Conservation (phyloP, 2,329 filamentous ascomycete species). For the Phaeophleospora eucalypticola region DNA sequence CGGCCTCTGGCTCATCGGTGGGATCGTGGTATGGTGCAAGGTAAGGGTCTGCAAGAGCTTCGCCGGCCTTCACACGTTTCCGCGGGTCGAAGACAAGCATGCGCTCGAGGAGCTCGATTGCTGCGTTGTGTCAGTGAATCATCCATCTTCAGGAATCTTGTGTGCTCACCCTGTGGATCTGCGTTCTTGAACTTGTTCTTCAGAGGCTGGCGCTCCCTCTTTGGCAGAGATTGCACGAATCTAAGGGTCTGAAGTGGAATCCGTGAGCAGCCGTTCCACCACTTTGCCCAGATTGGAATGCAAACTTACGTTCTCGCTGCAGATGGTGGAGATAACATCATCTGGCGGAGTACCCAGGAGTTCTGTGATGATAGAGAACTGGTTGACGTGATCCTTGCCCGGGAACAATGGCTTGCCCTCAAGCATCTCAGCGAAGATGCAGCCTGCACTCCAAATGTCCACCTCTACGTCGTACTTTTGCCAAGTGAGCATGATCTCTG, state of each 20-base stretch:
- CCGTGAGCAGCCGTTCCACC: constrained; percentile 20
- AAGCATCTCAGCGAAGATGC: constrained; percentile 99
- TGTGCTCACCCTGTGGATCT: constrained; percentile 52
- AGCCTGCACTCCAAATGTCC: constrained; percentile 98
- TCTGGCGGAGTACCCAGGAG: constrained; percentile 92
- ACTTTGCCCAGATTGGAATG: constrained; percentile 53
- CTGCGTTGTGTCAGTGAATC: constrained; percentile 26
- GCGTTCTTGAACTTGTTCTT: constrained; percentile 92
- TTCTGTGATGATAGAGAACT: constrained; percentile 99
- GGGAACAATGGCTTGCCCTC: constrained; percentile 98
- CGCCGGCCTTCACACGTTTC: constrained; percentile 82
- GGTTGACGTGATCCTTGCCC: constrained; percentile 98
- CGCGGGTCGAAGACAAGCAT: constrained; percentile 99
- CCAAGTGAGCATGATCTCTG: constrained; percentile 99
- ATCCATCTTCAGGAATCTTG: background rate
- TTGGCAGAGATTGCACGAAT: constrained; percentile 95
- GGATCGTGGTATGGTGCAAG: constrained; percentile 96
- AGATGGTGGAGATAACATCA: constrained; percentile 98
- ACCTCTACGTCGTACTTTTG: constrained; percentile 99
- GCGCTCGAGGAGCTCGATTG: constrained; percentile 86
- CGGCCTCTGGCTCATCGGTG: constrained; percentile 88
- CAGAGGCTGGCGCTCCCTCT: constrained; percentile 85
- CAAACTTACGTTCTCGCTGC: constrained; percentile 74
- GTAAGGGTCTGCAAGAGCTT: constrained; percentile 87
- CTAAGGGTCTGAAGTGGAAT: constrained; percentile 67